These are phyloP conservation scores for Cucurbita moschata DNA, from an alignment of 306 rosid genomes.

Conservation along the genomic window DNA sequence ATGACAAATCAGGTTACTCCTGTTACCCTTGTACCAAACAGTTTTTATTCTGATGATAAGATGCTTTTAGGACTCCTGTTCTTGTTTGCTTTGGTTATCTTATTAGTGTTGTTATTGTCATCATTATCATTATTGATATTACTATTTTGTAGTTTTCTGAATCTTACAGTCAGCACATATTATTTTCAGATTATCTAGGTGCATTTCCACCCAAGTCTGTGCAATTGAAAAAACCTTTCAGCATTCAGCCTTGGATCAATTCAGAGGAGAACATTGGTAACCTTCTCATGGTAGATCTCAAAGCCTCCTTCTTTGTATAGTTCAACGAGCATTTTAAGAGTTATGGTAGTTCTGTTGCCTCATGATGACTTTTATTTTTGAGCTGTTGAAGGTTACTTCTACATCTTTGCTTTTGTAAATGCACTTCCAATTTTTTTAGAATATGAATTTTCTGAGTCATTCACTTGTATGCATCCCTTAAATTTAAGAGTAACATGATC, in stretches of 20 bases:
- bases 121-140: background rate
- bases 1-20: background rate
- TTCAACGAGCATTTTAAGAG: background rate
- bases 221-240: slow-evolving; percentile 63
- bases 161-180: slow-evolving; percentile 6
- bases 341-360: background rate
- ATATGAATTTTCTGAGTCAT: background rate
- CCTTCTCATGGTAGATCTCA: slow-evolving; percentile 76
- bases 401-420: background rate
- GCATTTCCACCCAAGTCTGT: slow-evolving; percentile 68
- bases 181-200: slow-evolving; percentile 45
- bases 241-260: slow-evolving; percentile 72
- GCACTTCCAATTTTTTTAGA: background rate
- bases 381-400: background rate
- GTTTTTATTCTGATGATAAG: background rate
- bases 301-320: background rate
- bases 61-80: background rate
- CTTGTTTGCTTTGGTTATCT: background rate
- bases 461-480: background rate
- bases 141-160: background rate
- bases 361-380: background rate
- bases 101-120: background rate
- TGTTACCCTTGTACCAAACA: background rate
- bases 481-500: background rate
- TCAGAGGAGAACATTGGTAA: slow-evolving; percentile 83